A percentile compares a stretch with the other conserved stretches of the same genome.
These are phyloP conservation scores for Candida maesae DNA, from an alignment of 805 yeast species.

Conservation along the genomic window DNA sequence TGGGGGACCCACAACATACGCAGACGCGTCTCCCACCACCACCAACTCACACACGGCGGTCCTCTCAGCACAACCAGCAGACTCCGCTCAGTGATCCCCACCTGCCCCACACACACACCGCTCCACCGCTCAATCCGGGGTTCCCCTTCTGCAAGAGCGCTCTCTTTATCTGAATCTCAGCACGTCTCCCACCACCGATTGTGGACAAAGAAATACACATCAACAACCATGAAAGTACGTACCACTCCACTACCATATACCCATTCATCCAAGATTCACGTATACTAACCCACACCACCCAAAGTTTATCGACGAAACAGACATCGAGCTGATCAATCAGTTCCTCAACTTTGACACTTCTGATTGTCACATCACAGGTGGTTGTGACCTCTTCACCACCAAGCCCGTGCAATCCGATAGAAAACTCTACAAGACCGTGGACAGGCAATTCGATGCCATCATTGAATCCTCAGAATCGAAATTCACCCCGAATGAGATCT, in stretches of 20 bases:
- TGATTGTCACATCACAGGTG: slow-evolving; percentile 77
- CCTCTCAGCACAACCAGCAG: no score
- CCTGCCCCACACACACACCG: no score
- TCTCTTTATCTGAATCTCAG: not conserved
- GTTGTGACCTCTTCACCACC: slow-evolving; percentile 91
- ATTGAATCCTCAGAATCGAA: slow-evolving; percentile 28
- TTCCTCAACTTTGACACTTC: slow-evolving; percentile 74
- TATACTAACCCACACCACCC: slow-evolving; percentile 5
- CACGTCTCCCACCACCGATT: slow-evolving; percentile 8
- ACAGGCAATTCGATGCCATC: slow-evolving; percentile 63
- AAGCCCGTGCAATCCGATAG: slow-evolving; percentile 89
- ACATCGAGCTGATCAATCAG: slow-evolving; percentile 87
- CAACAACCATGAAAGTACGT: slow-evolving; percentile 5
- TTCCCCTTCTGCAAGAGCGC: no score
- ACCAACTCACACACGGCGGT: no score
- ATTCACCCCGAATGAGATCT: slow-evolving; percentile 27
- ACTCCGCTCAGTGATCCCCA: no score
- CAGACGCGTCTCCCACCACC: no score
- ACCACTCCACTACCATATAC: no score
- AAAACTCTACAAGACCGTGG: slow-evolving; percentile 83
- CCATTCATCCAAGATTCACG: not conserved
- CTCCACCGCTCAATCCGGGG: no score
- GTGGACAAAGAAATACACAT: slow-evolving; percentile 1
- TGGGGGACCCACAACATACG: no score
- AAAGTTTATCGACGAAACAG: slow-evolving; percentile 88